Conservation (phyloP, 2,329 filamentous ascomycete species). For the Amesomyces nigricolor region DNA sequence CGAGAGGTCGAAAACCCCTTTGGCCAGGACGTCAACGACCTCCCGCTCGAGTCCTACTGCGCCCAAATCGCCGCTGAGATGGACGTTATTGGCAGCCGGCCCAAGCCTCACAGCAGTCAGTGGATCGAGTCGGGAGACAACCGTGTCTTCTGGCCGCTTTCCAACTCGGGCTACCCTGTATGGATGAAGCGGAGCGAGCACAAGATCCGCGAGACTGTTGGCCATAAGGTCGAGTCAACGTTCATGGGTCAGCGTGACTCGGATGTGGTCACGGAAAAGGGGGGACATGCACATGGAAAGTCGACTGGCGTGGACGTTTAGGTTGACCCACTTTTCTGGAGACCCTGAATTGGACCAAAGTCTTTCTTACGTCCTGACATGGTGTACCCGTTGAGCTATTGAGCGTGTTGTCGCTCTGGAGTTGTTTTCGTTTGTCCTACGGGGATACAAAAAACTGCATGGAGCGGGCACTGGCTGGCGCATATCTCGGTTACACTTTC, state of each 20-base stretch:
- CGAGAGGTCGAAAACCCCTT: slow-evolving; percentile 67
- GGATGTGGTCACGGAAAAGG: slow-evolving; percentile 11
- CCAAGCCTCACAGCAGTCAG: slow-evolving; percentile 44
- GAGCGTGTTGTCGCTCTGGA: too few relatives aligned
- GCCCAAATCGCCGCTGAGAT: slow-evolving; percentile 59
- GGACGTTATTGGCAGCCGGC: slow-evolving; percentile 54
- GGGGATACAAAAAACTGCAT: too few relatives aligned
- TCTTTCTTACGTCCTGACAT: too few relatives aligned
- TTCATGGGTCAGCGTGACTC: slow-evolving; percentile 28
- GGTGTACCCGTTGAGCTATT: too few relatives aligned
- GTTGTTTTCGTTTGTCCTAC: too few relatives aligned
- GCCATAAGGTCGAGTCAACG: slow-evolving; percentile 32
- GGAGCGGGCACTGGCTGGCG: too few relatives aligned
- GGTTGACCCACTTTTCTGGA: too few relatives aligned
- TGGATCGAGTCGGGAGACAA: slow-evolving; percentile 41
- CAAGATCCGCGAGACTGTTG: slow-evolving; percentile 41
- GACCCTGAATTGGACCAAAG: too few relatives aligned
- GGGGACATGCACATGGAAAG: neutral
- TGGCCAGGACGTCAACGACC: slow-evolving; percentile 62
- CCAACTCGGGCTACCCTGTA: slow-evolving; percentile 40
- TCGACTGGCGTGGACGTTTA: slow-evolving; percentile 6
- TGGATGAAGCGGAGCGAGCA: slow-evolving; percentile 45
- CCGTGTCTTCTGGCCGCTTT: slow-evolving; percentile 38
- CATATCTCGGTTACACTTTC: too few relatives aligned
- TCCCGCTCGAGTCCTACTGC: slow-evolving; percentile 61